Percentiles rank a stretch among this genome's conserved stretches.
Conservation (phyloP, 176 grass and related monocot species). For the Juncus inflexus region DNA sequence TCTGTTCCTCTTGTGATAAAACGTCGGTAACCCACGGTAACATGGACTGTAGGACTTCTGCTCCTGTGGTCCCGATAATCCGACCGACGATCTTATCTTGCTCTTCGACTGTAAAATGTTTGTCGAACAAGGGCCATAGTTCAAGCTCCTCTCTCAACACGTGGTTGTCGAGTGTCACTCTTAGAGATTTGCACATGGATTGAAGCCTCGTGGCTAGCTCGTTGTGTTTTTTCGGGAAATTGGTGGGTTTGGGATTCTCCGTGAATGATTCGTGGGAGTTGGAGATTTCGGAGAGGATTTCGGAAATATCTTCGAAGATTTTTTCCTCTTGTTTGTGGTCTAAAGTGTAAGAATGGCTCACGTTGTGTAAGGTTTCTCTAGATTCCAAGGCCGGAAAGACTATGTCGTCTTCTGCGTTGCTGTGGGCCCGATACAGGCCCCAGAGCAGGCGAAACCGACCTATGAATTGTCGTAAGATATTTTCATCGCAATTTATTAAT, state of each 20-base stretch:
- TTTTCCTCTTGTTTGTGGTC: conserved; percentile 99
- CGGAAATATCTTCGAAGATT: conserved; percentile 81
- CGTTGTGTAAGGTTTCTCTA: conserved; percentile 91
- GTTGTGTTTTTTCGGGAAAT: conserved; percentile 70
- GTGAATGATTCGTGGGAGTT: conserved; percentile 51
- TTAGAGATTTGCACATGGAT: conserved; percentile 94
- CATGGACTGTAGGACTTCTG: conserved; percentile 97
- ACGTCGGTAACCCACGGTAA: conserved; percentile 93
- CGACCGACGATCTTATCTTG: conserved; percentile 95
- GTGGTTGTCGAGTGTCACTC: conserved; percentile 85
- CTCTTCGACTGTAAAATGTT: conserved; percentile 94
- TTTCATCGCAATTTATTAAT: conserved; percentile 74
- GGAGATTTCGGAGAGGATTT: conserved; percentile 70
- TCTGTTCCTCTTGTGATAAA: conserved; percentile 87
- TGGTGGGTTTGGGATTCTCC: conserved; percentile 12
- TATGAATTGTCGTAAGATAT: conserved; percentile 70
- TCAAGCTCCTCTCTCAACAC: conserved; percentile 92
- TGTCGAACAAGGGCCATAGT: conserved; percentile 95
- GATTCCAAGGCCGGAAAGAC: conserved; percentile 98
- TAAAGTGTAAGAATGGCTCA: conserved; percentile 95
- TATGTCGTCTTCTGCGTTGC: conserved; percentile 98
- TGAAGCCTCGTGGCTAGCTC: conserved; percentile 94
- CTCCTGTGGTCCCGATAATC: conserved; percentile 97
- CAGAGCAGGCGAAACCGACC: conserved; percentile 94
- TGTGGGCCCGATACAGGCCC: conserved; percentile 92